These are phyloP conservation scores for Diospyros kaki DNA, from an alignment of 148 eudicot species.

Conservation along the genomic window DNA sequence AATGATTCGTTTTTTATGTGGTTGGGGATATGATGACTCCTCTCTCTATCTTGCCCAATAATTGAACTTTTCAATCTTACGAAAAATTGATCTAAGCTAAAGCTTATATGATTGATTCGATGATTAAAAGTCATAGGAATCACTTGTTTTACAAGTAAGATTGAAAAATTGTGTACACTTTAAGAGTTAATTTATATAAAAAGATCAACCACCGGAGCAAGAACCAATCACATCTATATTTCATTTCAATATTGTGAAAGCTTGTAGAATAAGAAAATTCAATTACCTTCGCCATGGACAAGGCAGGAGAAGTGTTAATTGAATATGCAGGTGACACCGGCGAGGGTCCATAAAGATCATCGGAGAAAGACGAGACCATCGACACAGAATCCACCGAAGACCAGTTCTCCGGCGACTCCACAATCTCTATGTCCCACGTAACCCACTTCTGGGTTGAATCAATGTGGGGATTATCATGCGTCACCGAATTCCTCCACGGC, in stretches of 20 bases:
- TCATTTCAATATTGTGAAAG: neutral
- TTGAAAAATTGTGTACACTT: too few relatives aligned
- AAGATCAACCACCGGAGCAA: too few relatives aligned
- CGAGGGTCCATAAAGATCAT: constrained; percentile 30
- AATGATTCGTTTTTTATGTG: too few relatives aligned
- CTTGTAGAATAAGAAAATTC: neutral
- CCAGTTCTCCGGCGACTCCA: constrained; percentile 41
- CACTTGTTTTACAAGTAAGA: too few relatives aligned
- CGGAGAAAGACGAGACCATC: constrained; percentile 43
- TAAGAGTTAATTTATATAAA: too few relatives aligned
- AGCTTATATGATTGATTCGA: too few relatives aligned
- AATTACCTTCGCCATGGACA: constrained; percentile 44
- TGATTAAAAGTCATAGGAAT: too few relatives aligned
- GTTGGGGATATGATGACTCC: too few relatives aligned
- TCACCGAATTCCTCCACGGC: constrained; percentile 76
- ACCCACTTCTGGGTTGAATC: constrained; percentile 44
- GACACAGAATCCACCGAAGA: constrained; percentile 25
- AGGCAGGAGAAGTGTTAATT: constrained; percentile 26
- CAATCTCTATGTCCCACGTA: constrained; percentile 66
- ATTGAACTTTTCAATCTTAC: too few relatives aligned
- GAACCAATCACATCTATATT: neutral
- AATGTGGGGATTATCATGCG: constrained; percentile 51
- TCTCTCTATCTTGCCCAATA: too few relatives aligned
- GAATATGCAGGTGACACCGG: constrained; percentile 32
- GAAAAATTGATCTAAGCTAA: too few relatives aligned